phyloP scores from a whole-genome alignment of 2,329 filamentous ascomycete genomes.

The Diplodia seriata region DNA sequence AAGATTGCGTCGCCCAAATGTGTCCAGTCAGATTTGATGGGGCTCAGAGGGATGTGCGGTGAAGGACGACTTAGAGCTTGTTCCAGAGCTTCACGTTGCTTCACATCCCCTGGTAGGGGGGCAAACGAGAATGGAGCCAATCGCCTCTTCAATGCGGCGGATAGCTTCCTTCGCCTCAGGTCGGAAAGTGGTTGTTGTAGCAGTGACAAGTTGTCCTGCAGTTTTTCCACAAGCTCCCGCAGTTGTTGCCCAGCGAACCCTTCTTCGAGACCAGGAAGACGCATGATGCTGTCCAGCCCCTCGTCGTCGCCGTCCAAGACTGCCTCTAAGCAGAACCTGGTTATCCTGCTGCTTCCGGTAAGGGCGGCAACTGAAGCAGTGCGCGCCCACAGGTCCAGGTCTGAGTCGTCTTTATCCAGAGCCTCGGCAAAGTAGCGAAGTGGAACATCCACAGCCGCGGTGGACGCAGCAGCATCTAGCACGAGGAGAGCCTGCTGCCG shows the following conservation, averaged over 20 bases:
- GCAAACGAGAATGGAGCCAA: constrained; percentile 60
- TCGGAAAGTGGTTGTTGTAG: constrained; percentile 58
- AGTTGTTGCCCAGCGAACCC: constrained; percentile 61
- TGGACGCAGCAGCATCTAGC: constrained; percentile 44
- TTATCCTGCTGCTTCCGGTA: constrained; percentile 64
- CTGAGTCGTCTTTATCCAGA: constrained; percentile 69
- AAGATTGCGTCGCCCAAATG: constrained; percentile 58
- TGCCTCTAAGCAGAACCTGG: constrained; percentile 68
- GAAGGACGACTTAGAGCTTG: constrained; percentile 38
- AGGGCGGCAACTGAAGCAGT: constrained; percentile 64
- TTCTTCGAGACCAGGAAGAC: constrained; percentile 65
- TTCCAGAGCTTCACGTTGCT: constrained; percentile 15
- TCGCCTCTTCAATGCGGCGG: constrained; percentile 59
- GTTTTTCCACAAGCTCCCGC: constrained; percentile 54
- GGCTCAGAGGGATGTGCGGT: constrained; percentile 47
- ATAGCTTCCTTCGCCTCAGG: constrained; percentile 58
- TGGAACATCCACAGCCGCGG: constrained; percentile 44
- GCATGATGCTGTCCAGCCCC: constrained; percentile 59
- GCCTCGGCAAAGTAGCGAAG: constrained; percentile 66
- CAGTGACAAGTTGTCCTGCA: constrained; percentile 64
- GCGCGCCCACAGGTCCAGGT: constrained; percentile 69
- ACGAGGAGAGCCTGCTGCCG: constrained; percentile 44
- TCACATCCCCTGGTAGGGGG: constrained; percentile 46
- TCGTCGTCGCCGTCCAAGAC: constrained; percentile 68
- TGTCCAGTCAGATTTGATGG: constrained; percentile 54